Base-by-base conservation (phyloP, 2,329 filamentous ascomycete species). In the Aspergillus fumigatiaffinis region DNA sequence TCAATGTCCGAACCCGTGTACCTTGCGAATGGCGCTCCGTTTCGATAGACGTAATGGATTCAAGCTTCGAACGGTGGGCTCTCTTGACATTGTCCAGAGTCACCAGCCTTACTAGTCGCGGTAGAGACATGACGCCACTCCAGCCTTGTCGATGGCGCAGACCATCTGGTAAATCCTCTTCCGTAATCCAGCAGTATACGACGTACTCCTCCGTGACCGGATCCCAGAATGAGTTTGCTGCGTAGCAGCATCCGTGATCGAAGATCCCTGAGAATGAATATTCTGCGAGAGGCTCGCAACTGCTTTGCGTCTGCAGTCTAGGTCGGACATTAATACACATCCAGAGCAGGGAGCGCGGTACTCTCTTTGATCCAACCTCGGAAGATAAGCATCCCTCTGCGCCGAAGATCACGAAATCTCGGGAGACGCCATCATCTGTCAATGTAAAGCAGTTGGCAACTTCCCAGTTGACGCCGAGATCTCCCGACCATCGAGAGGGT, bases 181-280 rank as follows among this genome's bases (percentile, higher is more conserved):
- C 80, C 1, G 74, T 77, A 38, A 83, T 70, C 80, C 81, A 83
- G 3, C 79, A 79, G 66, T 75, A 81, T 1, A 79, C 71, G 4
- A 82, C 71, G 10, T 75, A 71, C 44, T 71, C 70, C 0, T 70
- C 64, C 0, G 77, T 74, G 3, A 72, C 62, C 0, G 79, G 77
- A 49, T 83, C 78, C 59, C 71, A 73, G 60, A 81, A 82, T 0
- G 78, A 77, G 54, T 79, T 81, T 3, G 78, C 77, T 0, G 80
- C 81, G 52, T 83, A 82, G 14, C 78, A 66, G 25, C 73, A 73
- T 2, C 79, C 80, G 50, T 81, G 76, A 53, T 82, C 80, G 21
- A 82, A 71, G 10, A 77, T 70, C 1, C 81, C 80, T 9, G 73
- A 73, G 59, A 74, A 80, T 4, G 68, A 61, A 54, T 76, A 76